These are phyloP conservation scores for Rhynchospora pubera DNA, from an alignment of 176 grass and related monocot genomes.

Conservation along the genomic window DNA sequence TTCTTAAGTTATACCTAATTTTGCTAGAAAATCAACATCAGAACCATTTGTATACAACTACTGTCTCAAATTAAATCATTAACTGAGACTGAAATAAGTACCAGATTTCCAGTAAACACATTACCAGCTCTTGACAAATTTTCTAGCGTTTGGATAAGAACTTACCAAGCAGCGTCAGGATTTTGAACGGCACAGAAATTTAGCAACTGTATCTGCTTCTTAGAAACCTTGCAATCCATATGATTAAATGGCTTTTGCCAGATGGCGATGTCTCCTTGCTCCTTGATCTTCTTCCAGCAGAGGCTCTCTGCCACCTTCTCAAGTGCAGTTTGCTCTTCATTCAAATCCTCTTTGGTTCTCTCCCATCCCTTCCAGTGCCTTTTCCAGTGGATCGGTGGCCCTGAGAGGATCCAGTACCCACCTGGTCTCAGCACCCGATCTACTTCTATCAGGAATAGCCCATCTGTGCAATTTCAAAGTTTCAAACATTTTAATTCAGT, in stretches of 20 bases:
- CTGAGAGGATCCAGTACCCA: conserved; percentile 62
- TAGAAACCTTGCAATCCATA: conserved; percentile 22
- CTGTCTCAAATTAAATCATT: not conserved
- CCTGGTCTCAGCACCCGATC: conserved; percentile 45
- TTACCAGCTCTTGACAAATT: not conserved
- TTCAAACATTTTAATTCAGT: not conserved
- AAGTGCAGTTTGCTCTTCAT: conserved; percentile 29
- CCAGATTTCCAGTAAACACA: not conserved
- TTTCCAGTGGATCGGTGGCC: conserved; percentile 31
- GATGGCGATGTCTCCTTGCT: conserved; percentile 35
- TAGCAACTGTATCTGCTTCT: not conserved
- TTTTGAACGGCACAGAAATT: conserved; percentile 26
- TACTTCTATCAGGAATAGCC: conserved; percentile 41
- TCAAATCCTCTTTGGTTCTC: conserved; percentile 41
- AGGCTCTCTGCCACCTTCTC: conserved; percentile 34
- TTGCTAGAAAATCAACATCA: not conserved
- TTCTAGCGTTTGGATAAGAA: not conserved
- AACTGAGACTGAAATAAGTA: not conserved
- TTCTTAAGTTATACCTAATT: not conserved
- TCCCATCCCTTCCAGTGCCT: conserved; percentile 43
- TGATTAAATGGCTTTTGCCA: conserved; percentile 49
- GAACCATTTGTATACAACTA: not conserved
- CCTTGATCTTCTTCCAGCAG: conserved; percentile 52
- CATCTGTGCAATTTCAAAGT: conserved; percentile 18
- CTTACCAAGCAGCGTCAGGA: conserved; percentile 32